phyloP scores from a whole-genome alignment of 306 rosid species.

The Pterocarpus santalinus region DNA sequence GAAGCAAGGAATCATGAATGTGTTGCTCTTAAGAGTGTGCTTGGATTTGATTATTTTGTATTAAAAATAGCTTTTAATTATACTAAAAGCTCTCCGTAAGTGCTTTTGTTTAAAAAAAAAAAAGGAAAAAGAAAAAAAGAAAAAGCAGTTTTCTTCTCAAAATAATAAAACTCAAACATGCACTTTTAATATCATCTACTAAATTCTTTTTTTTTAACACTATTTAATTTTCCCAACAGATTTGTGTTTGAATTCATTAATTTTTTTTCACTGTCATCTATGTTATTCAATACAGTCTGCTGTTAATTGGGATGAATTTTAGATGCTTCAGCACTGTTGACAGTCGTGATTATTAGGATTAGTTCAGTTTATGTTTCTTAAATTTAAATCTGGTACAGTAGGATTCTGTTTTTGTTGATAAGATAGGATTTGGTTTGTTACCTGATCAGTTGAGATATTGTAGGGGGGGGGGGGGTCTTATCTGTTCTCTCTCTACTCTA shows the following conservation, averaged over 20 bases:
- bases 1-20: constrained; percentile 21
- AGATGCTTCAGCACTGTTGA: background rate
- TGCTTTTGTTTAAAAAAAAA: background rate
- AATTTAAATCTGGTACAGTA: too few species aligned
- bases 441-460: too few species aligned
- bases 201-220: background rate
- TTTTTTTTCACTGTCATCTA: background rate
- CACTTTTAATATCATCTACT: background rate
- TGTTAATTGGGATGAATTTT: background rate
- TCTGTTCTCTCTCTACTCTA: too few species aligned
- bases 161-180: background rate
- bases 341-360: too few species aligned
- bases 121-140: too few species aligned
- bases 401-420: too few species aligned
- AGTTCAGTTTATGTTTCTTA: too few species aligned
- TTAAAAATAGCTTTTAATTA: too few species aligned
- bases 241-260: constrained; percentile 1
- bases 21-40: background rate
- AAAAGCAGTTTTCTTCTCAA: too few species aligned
- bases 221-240: background rate
- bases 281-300: background rate
- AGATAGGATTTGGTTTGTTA: too few species aligned
- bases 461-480: too few species aligned
- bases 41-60: background rate
- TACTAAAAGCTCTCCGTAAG: too few species aligned